Evolutionary conservation across 768 basidiomycete genomes (phyloP), one percentile per base, ranked within the genome.

Genomic region (Russula griseocarnosa): DNA sequence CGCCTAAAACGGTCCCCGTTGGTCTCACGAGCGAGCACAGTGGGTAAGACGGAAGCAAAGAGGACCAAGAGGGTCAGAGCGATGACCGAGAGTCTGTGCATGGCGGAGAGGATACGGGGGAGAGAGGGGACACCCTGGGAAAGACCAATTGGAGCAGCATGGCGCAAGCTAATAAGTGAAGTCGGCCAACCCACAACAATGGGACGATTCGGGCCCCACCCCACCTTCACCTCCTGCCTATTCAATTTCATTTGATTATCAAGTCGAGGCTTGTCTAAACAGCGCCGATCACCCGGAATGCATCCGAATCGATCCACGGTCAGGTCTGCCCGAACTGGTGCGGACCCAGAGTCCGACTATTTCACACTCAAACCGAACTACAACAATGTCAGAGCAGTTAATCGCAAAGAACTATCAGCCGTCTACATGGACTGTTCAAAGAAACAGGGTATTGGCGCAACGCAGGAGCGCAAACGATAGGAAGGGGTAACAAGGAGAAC

Each of bases 1-100:
- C 62, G 55, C 62, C 20, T 42, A 30, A 63, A n/a, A 36, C 56
- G 62, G 7, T 63, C 50, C 1, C 55, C 61, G 42, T 62, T 62
- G 26, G 61, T 62, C n/a, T 56, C 55, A 10, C 55, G 61, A 3
- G 38, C 26, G 18, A 42, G n/a, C 9, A 32, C 55, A 16, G 22
- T n/a, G 38, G 55, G 61, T 16, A 62, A 38, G 28, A 57, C 55
- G 38, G 55, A 57, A 32, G 55, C 22, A 18, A 56, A 42, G 38
- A 62, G 24, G 22, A 42, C n/a, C 1, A 62, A 24, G 28, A 62
- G 44, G 18, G 38, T 32, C 38, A 62, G 14, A 14, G 38, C 28
- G 2, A 62, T 16, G 10, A 28, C 36, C 14, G 38, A 14, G 22
- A 62, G 28, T 28, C 36, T 50, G 16, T 51, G 47, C 61, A 62